Conservation (phyloP, 2,329 filamentous ascomycete genomes). For the Colletotrichum nymphaeae region DNA sequence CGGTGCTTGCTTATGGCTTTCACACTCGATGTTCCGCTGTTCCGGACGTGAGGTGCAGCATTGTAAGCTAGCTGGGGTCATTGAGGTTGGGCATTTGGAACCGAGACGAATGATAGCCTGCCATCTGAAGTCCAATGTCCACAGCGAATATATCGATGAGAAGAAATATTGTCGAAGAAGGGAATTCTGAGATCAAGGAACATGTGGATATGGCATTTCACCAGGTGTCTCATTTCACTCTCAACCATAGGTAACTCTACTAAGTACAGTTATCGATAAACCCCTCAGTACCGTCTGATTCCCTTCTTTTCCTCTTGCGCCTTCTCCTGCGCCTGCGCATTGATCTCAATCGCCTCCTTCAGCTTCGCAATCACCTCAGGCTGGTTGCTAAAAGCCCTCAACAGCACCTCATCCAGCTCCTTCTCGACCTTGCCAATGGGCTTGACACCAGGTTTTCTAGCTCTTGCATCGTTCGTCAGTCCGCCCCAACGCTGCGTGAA, state of each 20-base stretch:
- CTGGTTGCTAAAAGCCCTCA: slow-evolving; percentile 68
- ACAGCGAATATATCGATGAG: too few species aligned
- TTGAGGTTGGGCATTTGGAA: too few species aligned
- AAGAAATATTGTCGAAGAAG: too few species aligned
- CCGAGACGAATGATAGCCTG: too few species aligned
- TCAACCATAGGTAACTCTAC: not conserved
- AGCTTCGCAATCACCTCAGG: slow-evolving; percentile 69
- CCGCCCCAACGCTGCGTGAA: slow-evolving; percentile 72
- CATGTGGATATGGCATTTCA: not conserved
- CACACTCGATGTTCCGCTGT: too few species aligned
- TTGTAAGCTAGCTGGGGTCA: too few species aligned
- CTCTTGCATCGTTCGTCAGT: slow-evolving; percentile 60
- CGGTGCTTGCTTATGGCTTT: too few species aligned
- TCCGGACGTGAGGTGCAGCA: too few species aligned
- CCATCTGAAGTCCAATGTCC: too few species aligned
- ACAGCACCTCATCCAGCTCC: slow-evolving; percentile 67
- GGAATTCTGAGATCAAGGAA: not conserved
- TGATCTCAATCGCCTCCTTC: slow-evolving; percentile 70
- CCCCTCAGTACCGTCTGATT: slow-evolving; percentile 30
- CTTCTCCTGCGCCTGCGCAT: slow-evolving; percentile 64
- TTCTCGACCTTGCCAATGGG: slow-evolving; percentile 64
- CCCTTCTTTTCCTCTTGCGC: slow-evolving; percentile 49
- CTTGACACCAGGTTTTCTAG: slow-evolving; percentile 60
- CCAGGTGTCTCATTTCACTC: not conserved
- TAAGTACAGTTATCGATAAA: not conserved